Evolutionary conservation across 768 basidiomycete species (phyloP), one percentile per base, ranked within the genome.

Genomic region (Lactarius deliciosus): DNA sequence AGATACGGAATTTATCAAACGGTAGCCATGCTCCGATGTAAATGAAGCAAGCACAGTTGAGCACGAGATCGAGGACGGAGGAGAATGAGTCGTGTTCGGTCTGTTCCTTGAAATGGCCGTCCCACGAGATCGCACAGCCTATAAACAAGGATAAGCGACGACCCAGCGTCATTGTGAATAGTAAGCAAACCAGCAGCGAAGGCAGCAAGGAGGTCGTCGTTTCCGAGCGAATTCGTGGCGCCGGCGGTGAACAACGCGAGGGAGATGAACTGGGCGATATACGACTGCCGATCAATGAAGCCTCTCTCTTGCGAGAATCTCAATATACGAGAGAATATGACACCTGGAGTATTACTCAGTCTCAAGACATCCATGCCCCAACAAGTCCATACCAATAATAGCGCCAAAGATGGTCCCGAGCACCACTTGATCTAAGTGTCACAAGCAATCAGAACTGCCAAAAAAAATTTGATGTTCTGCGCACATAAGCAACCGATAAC

Each of bases 101-200:
- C 66, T 92, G 87, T 25, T 78, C 77, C 71, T 91, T 89, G 78
- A 91, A 91, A 71, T 92, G 81, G 4, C 86, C 91, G 75, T 96
- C 94, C 94, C 92, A 96, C 8, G 92, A 92, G 70, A 98, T 90
- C 1, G 96, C 92, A 61, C 83, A 87, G 3, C 96, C 96, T 88
- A 76, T 74, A 54, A 74, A 64, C 65, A 58, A 61, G 20, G n/a
- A n/a, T 61, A 38, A 63, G 10, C 13, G 32, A 13, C 4, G 22
- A 63, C 25, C 41, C 25, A 45, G 50, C 5, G 45, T 11, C 5
- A 32, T 41, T 2, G 6, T 10, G 10, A 38, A 58, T 34, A n/a
- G 18, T 5, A 57, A 30, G 61, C 79, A 34, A 55, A 87, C 90
- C 90, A 72, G 87, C 88, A 59, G 91, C 90, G 74, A 97, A 98